Evolutionary conservation across 2,329 filamentous ascomycete genomes (phyloP), one percentile per base, ranked within the genome.

Genomic region (Calycina marina): DNA sequence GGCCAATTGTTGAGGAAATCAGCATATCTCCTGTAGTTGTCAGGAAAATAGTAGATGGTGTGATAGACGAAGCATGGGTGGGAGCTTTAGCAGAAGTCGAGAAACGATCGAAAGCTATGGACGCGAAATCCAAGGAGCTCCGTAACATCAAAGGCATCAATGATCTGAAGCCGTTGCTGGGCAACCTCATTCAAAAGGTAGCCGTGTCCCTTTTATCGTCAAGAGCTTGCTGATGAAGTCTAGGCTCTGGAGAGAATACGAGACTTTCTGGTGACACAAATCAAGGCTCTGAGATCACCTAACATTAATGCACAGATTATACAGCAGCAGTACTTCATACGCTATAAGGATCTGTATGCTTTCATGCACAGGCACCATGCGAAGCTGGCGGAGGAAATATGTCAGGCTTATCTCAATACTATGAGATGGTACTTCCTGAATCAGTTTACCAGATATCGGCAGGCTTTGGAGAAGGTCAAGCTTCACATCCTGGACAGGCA

Each of bases 371-470:
- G 72, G 45, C 79, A 88, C 43, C 85, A 96, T 47, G 63, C 79
- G 1, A 66, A 72, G n/a, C 70, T 98, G 4, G 84, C 83, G 6
- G 77, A 86, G 32, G 83, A 98, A 55, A 93, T 98, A 42, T 76
- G 76, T 6, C 79, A 84, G 52, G 90, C 92, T 3, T 98, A 98
- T 50, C 77, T 92, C 60, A 93, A 94, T 54, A 98, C 92, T 0
- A 98, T 98, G 84, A 74, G 85, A 32, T 98, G 90, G 90, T 98
- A 98, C 51, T 96, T 96, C 52, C 60, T 79, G 32, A 90, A 80
- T 43, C 83, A 94, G 53, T 98, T 98, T 51, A 75, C 72, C 3
- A 76, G 88, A 18, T 98, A 98, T 54, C 74, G 80, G 41, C 75
- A 77, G 45, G 77, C 90, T 0, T 63, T 98, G 4, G 77, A 79